Base-by-base conservation (phyloP, 192 early-diverging fungal species). In the Rhizoclosmatium sp. region DNA sequence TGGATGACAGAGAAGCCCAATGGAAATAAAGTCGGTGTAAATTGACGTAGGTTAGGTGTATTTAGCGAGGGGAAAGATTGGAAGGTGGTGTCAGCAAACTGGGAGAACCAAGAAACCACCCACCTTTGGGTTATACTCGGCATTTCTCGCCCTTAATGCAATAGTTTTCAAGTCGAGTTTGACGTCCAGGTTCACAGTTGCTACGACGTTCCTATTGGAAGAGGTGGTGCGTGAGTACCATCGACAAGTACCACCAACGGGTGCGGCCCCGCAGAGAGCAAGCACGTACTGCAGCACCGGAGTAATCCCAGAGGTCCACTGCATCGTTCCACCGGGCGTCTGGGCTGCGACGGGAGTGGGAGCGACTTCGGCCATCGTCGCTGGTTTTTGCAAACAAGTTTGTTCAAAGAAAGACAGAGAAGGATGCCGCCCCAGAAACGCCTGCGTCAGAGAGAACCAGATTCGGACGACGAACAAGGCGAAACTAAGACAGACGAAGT, bases 71-170 rank as follows among this genome's bases (percentile, higher is more conserved):
- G 42, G 3, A 74, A 4, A 81, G 41, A 21, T 77, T 49, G 66
- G 59, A 86, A 78, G 60, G 23, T 65, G 79, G 72, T 58, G 49
- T 73, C 16, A 66, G 65, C 3, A 66, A 65, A 31, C 31, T 31
- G 31, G 75, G 75, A 31, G 54, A 10, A 21, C 10, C 42, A 19
- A 19, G 10, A 40, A 62, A 31, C 9, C 74, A 66, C 82, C 67
- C 91, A 98, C 96, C 94, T 99, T 99, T 82, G 98, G 98, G 85
- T 99, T 99, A 89, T 99, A 99, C 87, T 99, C 98, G 82, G 98
- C 98, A 83, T 99, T 99, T 70, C 98, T 91, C n/a, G 98, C 98
- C 79, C 98, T 96, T 69, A 99, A 88, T 48, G 98, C 98, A 84
- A 99, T 99, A 46, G 95, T 97, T 87, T 99, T 99, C 69, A 99